Conservation (phyloP, 2,329 filamentous ascomycete genomes). For the Verticillium nubilum region DNA sequence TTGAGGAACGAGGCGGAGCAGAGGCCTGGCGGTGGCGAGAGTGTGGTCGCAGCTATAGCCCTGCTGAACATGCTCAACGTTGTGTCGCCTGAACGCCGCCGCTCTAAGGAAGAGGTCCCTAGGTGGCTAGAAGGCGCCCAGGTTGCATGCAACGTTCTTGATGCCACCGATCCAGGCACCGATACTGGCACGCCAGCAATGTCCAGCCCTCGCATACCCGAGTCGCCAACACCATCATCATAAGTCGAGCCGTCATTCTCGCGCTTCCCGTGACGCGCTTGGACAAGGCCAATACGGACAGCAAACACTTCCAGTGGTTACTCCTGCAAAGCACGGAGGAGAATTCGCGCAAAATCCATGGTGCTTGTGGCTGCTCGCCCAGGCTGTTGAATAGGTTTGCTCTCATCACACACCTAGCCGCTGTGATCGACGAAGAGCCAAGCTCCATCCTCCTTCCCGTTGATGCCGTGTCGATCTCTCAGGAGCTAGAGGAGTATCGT, state of each 20-base stretch:
- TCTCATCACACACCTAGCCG: conserved; percentile 30
- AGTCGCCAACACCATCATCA: conserved; percentile 32
- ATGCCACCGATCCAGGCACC: conserved; percentile 27
- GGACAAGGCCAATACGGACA: conserved; percentile 17
- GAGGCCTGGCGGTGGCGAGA: conserved; percentile 1
- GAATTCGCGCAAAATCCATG: conserved; percentile 32
- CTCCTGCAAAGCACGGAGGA: conserved; percentile 25
- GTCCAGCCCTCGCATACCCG: conserved; percentile 27
- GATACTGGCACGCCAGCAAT: conserved; percentile 28
- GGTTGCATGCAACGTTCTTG: conserved; percentile 26
- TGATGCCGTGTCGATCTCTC: conserved; percentile 20
- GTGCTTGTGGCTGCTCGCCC: conserved; percentile 35
- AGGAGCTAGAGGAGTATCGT: conserved; percentile 15
- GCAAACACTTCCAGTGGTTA: conserved; percentile 30
- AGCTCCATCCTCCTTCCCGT: conserved; percentile 24
- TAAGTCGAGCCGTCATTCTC: conserved; percentile 31
- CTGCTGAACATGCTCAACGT: conserved; percentile 11
- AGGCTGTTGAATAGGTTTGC: conserved; percentile 29
- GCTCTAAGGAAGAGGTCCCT: conserved; percentile 25
- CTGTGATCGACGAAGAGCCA: conserved; percentile 26
- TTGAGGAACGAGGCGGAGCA: not conserved
- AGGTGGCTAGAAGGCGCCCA: conserved; percentile 32
- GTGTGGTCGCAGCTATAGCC: conserved; percentile 19
- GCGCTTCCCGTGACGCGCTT: conserved; percentile 32
- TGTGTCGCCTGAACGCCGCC: conserved; percentile 28